Evolutionary conservation across 2,329 filamentous ascomycete species (phyloP).

Genomic region (Aspergillus texensis): DNA sequence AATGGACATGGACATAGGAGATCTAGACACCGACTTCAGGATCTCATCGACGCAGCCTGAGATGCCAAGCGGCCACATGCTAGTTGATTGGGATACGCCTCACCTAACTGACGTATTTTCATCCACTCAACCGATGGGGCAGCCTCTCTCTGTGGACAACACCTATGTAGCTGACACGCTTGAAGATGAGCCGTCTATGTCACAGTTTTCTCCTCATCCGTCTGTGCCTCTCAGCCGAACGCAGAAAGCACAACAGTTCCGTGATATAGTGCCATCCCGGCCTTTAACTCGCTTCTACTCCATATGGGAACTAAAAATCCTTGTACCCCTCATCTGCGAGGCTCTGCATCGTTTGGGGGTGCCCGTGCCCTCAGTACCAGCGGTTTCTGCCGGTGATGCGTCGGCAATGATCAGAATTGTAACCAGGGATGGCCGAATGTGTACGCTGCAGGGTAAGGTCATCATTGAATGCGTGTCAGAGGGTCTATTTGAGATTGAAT

Average conservation of each 20-base stretch:
- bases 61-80: constrained; percentile 69
- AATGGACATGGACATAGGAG: constrained; percentile 70
- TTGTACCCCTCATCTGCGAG: constrained; percentile 78
- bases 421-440: constrained; percentile 61
- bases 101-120: constrained; percentile 52
- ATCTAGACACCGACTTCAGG: constrained; percentile 46
- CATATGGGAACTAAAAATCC: constrained; percentile 70
- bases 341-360: constrained; percentile 85
- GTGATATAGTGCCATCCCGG: constrained; percentile 86
- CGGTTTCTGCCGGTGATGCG: constrained; percentile 51
- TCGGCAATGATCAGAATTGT: constrained; percentile 71
- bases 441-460: constrained; percentile 48
- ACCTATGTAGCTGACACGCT: constrained; percentile 63
- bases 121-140: constrained; percentile 51
- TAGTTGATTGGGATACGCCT: constrained; percentile 88
- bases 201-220: constrained; percentile 80
- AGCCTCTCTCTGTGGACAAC: constrained; percentile 36
- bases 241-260: constrained; percentile 84
- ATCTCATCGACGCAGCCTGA: constrained; percentile 87
- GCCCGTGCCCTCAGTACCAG: constrained; percentile 59
- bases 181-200: constrained; percentile 79
- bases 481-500: constrained; percentile 80
- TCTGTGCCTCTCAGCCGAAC: constrained; percentile 81
- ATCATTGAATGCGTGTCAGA: constrained; percentile 49
- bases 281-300: constrained; percentile 92